Evolutionary conservation across 140 eudicot species (phyloP).

Genomic region (Erigeron philadelphicus): DNA sequence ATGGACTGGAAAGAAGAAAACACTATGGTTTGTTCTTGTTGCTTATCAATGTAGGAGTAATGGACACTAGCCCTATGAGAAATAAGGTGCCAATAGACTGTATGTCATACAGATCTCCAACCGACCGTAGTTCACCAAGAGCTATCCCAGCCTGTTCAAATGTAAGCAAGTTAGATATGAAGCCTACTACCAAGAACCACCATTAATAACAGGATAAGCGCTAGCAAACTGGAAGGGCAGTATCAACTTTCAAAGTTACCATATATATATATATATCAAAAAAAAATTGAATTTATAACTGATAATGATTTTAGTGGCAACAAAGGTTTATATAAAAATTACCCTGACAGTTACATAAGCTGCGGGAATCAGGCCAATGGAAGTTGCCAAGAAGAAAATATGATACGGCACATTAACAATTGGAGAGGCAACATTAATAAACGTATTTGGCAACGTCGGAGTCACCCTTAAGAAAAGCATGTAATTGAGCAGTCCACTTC

Average conservation of each 20-base stretch:
- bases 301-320: background rate
- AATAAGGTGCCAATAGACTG: conserved; percentile 74
- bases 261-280: background rate
- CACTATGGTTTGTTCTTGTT: conserved; percentile 43
- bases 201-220: background rate
- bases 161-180: background rate
- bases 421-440: conserved; percentile 88
- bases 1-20: background rate
- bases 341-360: conserved; percentile 87
- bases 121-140: conserved; percentile 73
- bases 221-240: background rate
- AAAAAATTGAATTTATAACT: background rate
- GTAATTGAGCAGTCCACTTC: conserved; percentile 71
- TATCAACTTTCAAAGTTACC: background rate
- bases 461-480: conserved; percentile 90
- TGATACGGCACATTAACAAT: conserved; percentile 85
- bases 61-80: conserved; percentile 59
- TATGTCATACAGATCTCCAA: conserved; percentile 82
- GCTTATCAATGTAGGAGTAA: conserved; percentile 70
- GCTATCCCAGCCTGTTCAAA: conserved; percentile 81
- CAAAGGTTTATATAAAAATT: background rate
- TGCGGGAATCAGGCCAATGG: conserved; percentile 84
- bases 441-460: conserved; percentile 89
- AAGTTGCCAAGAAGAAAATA: conserved; percentile 83
- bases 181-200: background rate